Base-by-base conservation (phyloP, 2,329 filamentous ascomycete genomes). In the Leptographium wingfieldii region DNA sequence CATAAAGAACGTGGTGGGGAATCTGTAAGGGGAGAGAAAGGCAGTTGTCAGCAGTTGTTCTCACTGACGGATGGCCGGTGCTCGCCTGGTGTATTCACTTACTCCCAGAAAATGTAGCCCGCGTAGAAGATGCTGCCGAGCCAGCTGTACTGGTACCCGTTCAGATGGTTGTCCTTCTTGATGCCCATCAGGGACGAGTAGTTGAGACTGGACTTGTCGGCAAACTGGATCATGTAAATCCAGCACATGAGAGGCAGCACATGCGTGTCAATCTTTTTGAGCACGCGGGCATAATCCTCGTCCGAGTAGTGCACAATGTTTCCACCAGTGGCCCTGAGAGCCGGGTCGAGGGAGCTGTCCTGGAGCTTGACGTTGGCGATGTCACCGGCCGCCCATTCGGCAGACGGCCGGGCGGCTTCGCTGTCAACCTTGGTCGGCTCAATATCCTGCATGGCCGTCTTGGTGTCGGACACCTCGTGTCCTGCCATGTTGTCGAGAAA, bases 201-300 rank as follows among this genome's bases (percentile, higher is more conserved):
- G n/a, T 71, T 74, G 1, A 83, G 69, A 0, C 76, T 77, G 0
- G 78, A 79, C 67, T 86, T 85, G 70, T 86, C 83, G 29, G 48
- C 46, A n/a, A 52, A 57, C 31, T 57, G 55, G 12, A 56, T 12
- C 25, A 56, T 46, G 40, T 56, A 74, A 80, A 66, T 63, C 46
- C 49, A 74, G 59, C 70, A 80, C 73, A 78, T 74, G 61, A 76
- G 61, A 4, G 76, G 83, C 69, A 85, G 76, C 63, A 84, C 70
- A 66, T 83, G 79, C 76, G 74, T 78, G 68, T 87, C 84, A 61
- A 87, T 85, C 58, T 75, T 80, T 22, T 75, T 71, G n/a, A 86
- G 67, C 19, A 87, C 67, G n/a, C 80, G 72, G 63, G 76, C 80
- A 64, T 82, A 52, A n/a, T 51, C 53, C 29, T 56, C 59, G 19